Evolutionary conservation across 495 filamentous ascomycete species (phyloP), one percentile per base, ranked within the genome.

Genomic region (Alectoria sarmentosa): DNA sequence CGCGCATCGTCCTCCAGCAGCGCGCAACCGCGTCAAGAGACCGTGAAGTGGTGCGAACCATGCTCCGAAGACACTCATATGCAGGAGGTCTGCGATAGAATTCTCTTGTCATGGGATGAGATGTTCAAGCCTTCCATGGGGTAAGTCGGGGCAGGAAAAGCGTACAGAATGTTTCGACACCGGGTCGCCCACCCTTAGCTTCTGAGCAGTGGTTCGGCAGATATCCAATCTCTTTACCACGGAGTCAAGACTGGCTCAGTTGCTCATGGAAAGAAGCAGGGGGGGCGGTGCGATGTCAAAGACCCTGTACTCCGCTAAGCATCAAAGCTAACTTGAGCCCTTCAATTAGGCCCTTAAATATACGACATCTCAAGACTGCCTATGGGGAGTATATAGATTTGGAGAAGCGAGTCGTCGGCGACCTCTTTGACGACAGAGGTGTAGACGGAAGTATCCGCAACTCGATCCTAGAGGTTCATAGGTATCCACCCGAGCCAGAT

Each of bases 391-490:
- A 60, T 17, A 36, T 71, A 32, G 65, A 66, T 46, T 54, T 65
- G 30, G 36, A 60, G 19, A 56, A 67, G 38, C 65, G 46, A 26
- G 44, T 71, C 30, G 52, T 55, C 3, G 63, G 69, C 42, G 61
- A 69, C 41, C 54, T 69, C 49, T 71, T 71, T n/a, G 69, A 71
- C 32, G 69, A 71, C 21, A 65, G 67, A 60, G 49, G 54, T 6
- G 39, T 44, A 26, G 39, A 56, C 15, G 56, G 58, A 32, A 58
- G 60, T 19, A 58, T 65, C 23, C 63, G 44, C 32, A 54, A 46
- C 8, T 71, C 69, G 0, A 67, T 65, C 26, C 58, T 66, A 34
- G 59, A 64, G 48, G 67, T 71, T 21, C 38, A 55, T 23, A 36
- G 69, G 41, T 65, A 67, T 58, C 67, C 69, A 26, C 65, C 69